phyloP scores from a whole-genome alignment of 768 basidiomycete genomes.

The Agaricus sinodeliciosus region DNA sequence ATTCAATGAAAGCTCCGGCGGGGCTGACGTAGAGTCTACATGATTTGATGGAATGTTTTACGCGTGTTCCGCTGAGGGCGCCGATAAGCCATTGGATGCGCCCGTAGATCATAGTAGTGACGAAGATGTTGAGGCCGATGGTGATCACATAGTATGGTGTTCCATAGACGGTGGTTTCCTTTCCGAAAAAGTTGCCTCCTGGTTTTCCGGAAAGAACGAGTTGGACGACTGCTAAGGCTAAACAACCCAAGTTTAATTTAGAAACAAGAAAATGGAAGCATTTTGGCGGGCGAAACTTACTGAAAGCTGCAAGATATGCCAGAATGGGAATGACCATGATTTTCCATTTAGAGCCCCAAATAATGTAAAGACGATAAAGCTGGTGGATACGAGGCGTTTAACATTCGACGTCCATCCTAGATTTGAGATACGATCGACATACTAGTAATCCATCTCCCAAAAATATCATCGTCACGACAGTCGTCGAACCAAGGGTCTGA shows the following conservation, averaged over 20 bases:
- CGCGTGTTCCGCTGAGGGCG: conserved; percentile 17
- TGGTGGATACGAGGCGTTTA: neutral
- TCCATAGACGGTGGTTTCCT: conserved; percentile 30
- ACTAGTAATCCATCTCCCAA: conserved; percentile 27
- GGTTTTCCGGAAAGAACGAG: conserved; percentile 32
- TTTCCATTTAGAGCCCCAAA: conserved; percentile 20
- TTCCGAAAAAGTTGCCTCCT: conserved; percentile 33
- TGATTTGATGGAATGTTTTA: conserved; percentile 12
- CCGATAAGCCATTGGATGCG: conserved; percentile 27
- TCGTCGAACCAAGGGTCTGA: conserved; percentile 22
- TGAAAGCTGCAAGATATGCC: conserved; percentile 21
- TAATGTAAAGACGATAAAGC: conserved; percentile 26
- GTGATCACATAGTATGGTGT: conserved; percentile 34
- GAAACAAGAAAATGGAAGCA: too few species aligned
- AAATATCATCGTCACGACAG: conserved; percentile 23
- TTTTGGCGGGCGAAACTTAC: conserved; percentile 13
- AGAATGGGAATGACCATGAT: conserved; percentile 20
- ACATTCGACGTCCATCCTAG: neutral
- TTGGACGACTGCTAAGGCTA: conserved; percentile 35
- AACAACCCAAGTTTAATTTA: too few species aligned
- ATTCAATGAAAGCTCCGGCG: conserved; percentile 31
- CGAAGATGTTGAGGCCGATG: conserved; percentile 34
- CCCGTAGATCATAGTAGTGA: conserved; percentile 31
- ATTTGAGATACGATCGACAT: neutral
- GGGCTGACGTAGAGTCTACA: conserved; percentile 31